Base-by-base conservation (phyloP, 2,329 filamentous ascomycete species). In the Colletotrichum sojae region DNA sequence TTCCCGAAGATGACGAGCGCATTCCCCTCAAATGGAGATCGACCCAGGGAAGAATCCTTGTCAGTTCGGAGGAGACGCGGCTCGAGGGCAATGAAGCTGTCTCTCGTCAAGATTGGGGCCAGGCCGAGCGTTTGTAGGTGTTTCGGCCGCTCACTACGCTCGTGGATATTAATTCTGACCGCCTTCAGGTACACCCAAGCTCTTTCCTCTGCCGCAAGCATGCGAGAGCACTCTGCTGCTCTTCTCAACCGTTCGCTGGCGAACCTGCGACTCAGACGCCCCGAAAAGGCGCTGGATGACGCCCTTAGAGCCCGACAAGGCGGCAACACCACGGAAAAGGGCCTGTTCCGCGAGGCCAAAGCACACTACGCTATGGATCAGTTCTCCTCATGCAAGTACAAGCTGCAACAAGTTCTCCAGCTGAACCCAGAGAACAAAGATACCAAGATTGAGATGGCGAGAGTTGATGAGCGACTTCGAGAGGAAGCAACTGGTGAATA, bases 401-500 rank as follows among this genome's bases (percentile, higher is more conserved):
- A 75, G 25, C 77, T 84, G 13, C 68, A 73, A 13, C 54, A 67
- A 2, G 75, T 86, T 6, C 43, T 73, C 15, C 71, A 73, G 43
- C 72, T 62, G 18, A 80, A 76, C 71, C 82, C 81, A 54, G 70
- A 72, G 13, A 86, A 82, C 67, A 67, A 20, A 2, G 63, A 69
- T 0, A 80, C 77, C 3, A 72, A 73, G 57, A 2, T 45, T 2
- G 77, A 81, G 64, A 72, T 83, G 6, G 39, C 62, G 4, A 77
- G 79, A 5, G 75, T 76, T 31, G 70, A 73, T 6, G 57, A 70
- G 1, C 74, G 83, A n/a, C 57, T 83, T 0, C 22, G 45, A 0
- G 84, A 88, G 71, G 73, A 83, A 53, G 57, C 78, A 15, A 77
- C 64, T 0, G 85, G 85, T 1, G 67, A 67, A 0, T 86, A 85